Percentiles rank a stretch among this genome's conserved stretches.
Conservation (phyloP, 805 yeast species). For the Blastobotrys americana region DNA sequence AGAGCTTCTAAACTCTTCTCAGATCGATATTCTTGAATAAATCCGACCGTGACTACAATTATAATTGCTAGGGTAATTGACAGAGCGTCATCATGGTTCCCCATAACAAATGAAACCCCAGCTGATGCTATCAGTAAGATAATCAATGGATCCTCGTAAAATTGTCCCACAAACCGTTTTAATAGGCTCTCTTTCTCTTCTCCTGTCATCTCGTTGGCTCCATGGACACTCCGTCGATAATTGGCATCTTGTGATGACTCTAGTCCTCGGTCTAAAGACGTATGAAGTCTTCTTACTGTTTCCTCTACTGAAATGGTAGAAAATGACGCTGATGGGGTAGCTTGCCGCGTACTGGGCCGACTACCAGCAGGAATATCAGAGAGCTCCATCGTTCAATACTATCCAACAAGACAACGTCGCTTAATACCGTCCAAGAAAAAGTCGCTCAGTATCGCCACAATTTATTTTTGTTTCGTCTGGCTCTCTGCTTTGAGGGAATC, state of each 20-base stretch:
- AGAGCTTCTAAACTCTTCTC: slow-evolving; percentile 92
- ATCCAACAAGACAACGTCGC: too few species aligned
- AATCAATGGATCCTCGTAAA: slow-evolving; percentile 87
- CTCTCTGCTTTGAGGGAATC: too few species aligned
- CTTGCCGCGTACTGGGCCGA: neutral
- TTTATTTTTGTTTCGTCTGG: too few species aligned
- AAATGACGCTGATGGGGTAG: slow-evolving; percentile 57
- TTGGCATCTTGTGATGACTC: slow-evolving; percentile 61
- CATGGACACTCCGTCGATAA: slow-evolving; percentile 66
- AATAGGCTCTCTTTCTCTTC: slow-evolving; percentile 71
- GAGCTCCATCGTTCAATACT: neutral
- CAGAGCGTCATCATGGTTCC: slow-evolving; percentile 94
- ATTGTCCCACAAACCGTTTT: slow-evolving; percentile 69
- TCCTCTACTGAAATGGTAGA: slow-evolving; percentile 60
- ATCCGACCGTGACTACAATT: slow-evolving; percentile 94
- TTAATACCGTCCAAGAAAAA: too few species aligned
- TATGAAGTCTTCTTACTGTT: slow-evolving; percentile 51
- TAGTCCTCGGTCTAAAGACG: slow-evolving; percentile 57
- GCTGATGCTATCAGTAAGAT: slow-evolving; percentile 87
- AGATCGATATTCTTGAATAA: slow-evolving; percentile 93
- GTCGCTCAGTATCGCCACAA: too few species aligned
- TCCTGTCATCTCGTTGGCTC: slow-evolving; percentile 65
- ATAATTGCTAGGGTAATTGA: slow-evolving; percentile 85
- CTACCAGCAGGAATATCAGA: neutral
- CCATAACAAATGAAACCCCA: slow-evolving; percentile 77